These are phyloP conservation scores for Vitis rotundifolia DNA, from an alignment of 164 flowering plant genomes.

Conservation along the genomic window DNA sequence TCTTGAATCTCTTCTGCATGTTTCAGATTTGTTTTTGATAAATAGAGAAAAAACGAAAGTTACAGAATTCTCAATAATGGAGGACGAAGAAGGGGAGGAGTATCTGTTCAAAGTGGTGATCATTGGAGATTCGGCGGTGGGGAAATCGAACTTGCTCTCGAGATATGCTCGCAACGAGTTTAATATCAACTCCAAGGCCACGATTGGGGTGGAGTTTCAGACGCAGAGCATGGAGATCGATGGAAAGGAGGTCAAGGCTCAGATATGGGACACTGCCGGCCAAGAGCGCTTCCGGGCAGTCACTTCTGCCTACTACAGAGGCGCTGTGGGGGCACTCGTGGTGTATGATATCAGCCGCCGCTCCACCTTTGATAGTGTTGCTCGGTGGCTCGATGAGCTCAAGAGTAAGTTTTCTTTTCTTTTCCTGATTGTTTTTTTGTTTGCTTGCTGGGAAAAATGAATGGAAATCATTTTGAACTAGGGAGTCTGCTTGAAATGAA, in stretches of 20 bases:
- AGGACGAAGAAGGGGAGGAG: conserved; percentile 17
- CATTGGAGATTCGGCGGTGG: conserved; percentile 26
- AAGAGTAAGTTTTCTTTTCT: conserved; percentile 10
- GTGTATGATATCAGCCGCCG: conserved; percentile 21
- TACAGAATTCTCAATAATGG: not conserved
- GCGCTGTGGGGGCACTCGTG: conserved; percentile 22
- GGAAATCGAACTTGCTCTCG: conserved; percentile 22
- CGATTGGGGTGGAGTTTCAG: conserved; percentile 27
- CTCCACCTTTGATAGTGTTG: conserved; percentile 18
- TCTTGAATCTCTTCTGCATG: too few species aligned
- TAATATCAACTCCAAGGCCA: conserved; percentile 20
- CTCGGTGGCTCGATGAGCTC: conserved; percentile 23
- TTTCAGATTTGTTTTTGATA: too few species aligned
- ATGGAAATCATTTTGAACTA: too few species aligned
- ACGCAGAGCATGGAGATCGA: conserved; percentile 26
- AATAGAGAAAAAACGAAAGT: too few species aligned
- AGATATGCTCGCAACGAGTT: conserved; percentile 24
- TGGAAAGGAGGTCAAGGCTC: conserved; percentile 25
- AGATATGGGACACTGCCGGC: conserved; percentile 30
- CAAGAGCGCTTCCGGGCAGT: conserved; percentile 24
- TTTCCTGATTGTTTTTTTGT: not conserved
- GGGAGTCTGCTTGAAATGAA: too few species aligned
- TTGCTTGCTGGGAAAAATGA: not conserved
- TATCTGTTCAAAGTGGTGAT: conserved; percentile 26
- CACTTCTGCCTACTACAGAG: conserved; percentile 21